Conservation (phyloP, 257 asterid species). For the Haberlea rhodopensis region DNA sequence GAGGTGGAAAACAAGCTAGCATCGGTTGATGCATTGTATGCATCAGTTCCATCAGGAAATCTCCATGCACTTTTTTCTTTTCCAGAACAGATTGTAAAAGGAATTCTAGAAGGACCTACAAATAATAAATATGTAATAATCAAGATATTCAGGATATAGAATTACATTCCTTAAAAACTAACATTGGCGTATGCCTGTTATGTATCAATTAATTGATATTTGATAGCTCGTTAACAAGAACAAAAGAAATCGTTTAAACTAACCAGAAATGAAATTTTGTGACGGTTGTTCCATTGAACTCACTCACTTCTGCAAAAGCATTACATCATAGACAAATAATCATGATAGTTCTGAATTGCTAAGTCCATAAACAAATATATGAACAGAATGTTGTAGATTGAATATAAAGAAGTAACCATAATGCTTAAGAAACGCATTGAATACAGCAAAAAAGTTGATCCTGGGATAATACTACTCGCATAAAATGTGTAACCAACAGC, state of each 20-base stretch:
- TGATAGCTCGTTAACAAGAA: slow-evolving; percentile 7
- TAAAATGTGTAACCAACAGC: slow-evolving; percentile 2
- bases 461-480: slow-evolving; percentile 3
- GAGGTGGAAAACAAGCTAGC: slow-evolving; percentile 88
- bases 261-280: slow-evolving; percentile 34
- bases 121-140: slow-evolving; percentile 17
- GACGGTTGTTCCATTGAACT: slow-evolving; percentile 45
- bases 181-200: neutral
- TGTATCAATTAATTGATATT: slow-evolving; percentile 13
- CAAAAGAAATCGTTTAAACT: slow-evolving; percentile 17
- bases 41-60: slow-evolving; percentile 47
- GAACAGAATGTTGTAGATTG: too few species aligned
- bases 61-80: slow-evolving; percentile 54
- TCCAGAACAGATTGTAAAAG: slow-evolving; percentile 28
- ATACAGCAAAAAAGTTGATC: slow-evolving; percentile 14
- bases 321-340: slow-evolving; percentile 2
- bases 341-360: slow-evolving; percentile 15
- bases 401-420: neutral
- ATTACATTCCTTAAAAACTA: too few species aligned
- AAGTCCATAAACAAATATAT: slow-evolving; percentile 6
- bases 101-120: slow-evolving; percentile 37
- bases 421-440: neutral
- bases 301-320: slow-evolving; percentile 32
- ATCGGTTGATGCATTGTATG: slow-evolving; percentile 51
- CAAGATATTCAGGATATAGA: neutral